Conservation (phyloP, 441 rosid species). For the Croton setiger region DNA sequence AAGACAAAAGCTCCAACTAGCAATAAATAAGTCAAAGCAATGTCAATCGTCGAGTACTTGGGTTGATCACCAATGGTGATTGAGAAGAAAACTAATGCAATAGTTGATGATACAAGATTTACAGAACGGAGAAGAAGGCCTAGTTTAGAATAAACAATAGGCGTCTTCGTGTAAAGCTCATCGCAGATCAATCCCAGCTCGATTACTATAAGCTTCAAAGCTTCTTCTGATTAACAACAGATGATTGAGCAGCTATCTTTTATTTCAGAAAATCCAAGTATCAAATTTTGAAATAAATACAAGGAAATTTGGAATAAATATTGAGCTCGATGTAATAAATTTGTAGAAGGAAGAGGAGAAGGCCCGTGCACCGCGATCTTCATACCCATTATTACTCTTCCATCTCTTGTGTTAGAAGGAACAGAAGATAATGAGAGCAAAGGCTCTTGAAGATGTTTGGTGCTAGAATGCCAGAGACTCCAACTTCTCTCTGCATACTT, state of each 20-base stretch:
- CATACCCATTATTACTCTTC: not conserved
- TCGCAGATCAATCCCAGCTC: constrained; percentile 1
- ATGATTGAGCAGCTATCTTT: not conserved
- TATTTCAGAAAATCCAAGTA: not conserved
- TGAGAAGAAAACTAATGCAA: not conserved
- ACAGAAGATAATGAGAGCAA: not conserved
- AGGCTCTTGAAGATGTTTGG: not conserved
- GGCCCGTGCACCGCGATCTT: not conserved
- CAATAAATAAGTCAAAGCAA: not conserved
- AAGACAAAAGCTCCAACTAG: constrained; percentile 15
- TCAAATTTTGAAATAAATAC: not conserved
- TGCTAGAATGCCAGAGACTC: not conserved
- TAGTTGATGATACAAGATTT: not conserved
- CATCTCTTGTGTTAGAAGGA: not conserved
- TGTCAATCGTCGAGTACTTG: not conserved
- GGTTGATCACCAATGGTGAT: not conserved
- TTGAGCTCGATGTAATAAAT: not conserved
- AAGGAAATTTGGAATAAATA: not conserved
- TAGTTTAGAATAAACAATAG: not conserved
- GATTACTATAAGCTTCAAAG: not conserved
- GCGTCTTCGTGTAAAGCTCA: not conserved
- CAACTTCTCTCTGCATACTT: constrained; percentile 1
- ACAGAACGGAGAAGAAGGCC: not conserved
- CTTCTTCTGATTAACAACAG: not conserved
- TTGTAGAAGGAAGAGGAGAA: not conserved